Base-by-base conservation (phyloP, 2,329 filamentous ascomycete species). In the Cyanodermella asteris region DNA sequence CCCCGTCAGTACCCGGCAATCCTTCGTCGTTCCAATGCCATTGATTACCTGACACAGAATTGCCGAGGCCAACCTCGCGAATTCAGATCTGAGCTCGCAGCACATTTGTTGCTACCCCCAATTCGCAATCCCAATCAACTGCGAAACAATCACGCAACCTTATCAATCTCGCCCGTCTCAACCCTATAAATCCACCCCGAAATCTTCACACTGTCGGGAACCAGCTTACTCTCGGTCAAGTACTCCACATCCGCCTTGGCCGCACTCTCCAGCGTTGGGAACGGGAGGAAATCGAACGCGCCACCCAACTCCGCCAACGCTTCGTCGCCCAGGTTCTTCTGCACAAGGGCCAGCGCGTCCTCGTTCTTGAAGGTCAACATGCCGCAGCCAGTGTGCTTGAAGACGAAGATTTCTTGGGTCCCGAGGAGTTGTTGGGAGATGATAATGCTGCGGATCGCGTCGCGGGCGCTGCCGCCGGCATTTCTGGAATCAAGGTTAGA, bases 151-250 rank as follows among this genome's bases (percentile, higher is more conserved):
- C n/a, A n/a, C n/a, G n/a, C n/a, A n/a, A n/a, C n/a, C n/a, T n/a
- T n/a, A n/a, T n/a, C n/a, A n/a, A 61, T 57, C 44, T 55, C 69
- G 1, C 75, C 76, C 1, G 64, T 78, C 52, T 76, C 66, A 20
- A 82, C 72, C 38, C 81, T 69, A 48, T 81, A 82, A 3, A 82
- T 49, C 64, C 74, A 84, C 1, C 76, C 76, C 5, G 62, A 73
- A 22, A 82, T 56, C 0, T 49, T 47, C 4, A 76, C 59, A 14
- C 49, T 50, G 12, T 68, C 54, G 12, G 69, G 52, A 5, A 82
- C 55, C 10, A 72, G 52, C 27, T 60, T 60, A 23, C 55, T 63
- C 24, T 44, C 53, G 44, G 60, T 64, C 34, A 87, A 40, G 34
- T 64, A 65, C 23, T 49, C 49, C 1, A 87, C 60, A 45, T 84